A percentile compares a stretch with the other conserved stretches of the same genome.
Conservation (phyloP, 441 rosid genomes). For the Kokia cookei region DNA sequence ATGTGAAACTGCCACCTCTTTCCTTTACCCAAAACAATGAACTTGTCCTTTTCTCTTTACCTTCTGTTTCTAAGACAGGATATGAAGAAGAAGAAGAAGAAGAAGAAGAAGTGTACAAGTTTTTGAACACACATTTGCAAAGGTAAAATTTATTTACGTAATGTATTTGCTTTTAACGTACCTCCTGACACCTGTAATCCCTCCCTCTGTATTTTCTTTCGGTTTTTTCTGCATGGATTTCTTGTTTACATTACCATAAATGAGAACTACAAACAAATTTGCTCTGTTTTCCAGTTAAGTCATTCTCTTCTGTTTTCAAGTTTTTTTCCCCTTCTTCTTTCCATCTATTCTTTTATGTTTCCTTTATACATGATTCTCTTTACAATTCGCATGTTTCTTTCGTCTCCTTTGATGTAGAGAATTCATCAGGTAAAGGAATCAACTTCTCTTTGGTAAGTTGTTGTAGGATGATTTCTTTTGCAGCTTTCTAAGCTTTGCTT, state of each 20-base stretch:
- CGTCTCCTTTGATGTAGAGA: background rate
- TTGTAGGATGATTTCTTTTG: background rate
- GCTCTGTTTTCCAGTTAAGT: background rate
- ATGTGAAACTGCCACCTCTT: conserved; percentile 15
- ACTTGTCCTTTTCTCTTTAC: background rate
- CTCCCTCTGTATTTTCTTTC: background rate
- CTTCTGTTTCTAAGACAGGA: background rate
- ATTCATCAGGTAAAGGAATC: background rate
- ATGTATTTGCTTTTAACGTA: background rate
- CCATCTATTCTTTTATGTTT: background rate
- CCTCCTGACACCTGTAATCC: background rate
- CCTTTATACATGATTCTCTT: background rate
- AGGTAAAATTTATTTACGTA: background rate
- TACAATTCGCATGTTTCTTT: conserved; percentile 7
- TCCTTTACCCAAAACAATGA: background rate
- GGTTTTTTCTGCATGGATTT: background rate
- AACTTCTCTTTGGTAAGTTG: conserved; percentile 2
- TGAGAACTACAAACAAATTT: background rate
- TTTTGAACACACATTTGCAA: background rate
- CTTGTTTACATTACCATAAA: background rate
- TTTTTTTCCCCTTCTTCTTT: background rate
- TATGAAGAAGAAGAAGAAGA: background rate
- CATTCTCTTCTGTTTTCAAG: background rate
- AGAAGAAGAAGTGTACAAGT: background rate
- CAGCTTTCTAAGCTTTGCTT: background rate